phyloP scores from a whole-genome alignment of 805 yeast species.

The Starmerella stellata region DNA sequence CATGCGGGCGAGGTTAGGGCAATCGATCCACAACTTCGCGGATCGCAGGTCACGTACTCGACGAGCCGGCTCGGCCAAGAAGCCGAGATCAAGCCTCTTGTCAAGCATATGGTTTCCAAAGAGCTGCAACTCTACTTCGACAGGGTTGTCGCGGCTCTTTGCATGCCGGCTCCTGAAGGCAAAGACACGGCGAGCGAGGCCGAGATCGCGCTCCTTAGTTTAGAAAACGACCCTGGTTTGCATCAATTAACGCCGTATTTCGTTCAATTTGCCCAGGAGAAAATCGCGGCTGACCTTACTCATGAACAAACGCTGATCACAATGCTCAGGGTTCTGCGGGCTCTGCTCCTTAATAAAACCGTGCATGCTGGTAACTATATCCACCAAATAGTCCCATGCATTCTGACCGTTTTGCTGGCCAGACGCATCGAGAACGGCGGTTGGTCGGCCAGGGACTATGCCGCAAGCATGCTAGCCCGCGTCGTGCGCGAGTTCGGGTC shows the following conservation, averaged over 20 bases:
- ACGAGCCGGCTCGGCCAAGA: conserved; percentile 32
- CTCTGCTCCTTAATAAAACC: conserved; percentile 64
- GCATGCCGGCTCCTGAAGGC: conserved; percentile 17
- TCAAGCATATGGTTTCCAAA: conserved; percentile 84
- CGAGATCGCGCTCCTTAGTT: conserved; percentile 66
- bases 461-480: conserved; percentile 64
- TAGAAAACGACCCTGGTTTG: conserved; percentile 82
- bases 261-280: conserved; percentile 90
- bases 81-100: conserved; percentile 65
- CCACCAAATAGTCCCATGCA: conserved; percentile 93
- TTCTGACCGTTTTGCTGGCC: conserved; percentile 73
- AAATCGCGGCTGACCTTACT: conserved; percentile 70
- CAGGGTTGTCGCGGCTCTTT: conserved; percentile 63
- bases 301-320: conserved; percentile 48
- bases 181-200: conserved; percentile 26
- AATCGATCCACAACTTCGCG: conserved; percentile 61
- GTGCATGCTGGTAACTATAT: conserved; percentile 87
- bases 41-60: conserved; percentile 55
- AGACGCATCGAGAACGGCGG: conserved; percentile 40
- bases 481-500: conserved; percentile 67
- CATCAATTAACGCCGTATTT: conserved; percentile 94
- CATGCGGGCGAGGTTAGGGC: conserved; percentile 51
- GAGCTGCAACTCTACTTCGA: conserved; percentile 89
- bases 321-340: conserved; percentile 75
- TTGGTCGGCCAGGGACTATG: conserved; percentile 65